These are phyloP conservation scores for Metschnikowia rubicola DNA, from an alignment of 805 yeast genomes.

Conservation along the genomic window DNA sequence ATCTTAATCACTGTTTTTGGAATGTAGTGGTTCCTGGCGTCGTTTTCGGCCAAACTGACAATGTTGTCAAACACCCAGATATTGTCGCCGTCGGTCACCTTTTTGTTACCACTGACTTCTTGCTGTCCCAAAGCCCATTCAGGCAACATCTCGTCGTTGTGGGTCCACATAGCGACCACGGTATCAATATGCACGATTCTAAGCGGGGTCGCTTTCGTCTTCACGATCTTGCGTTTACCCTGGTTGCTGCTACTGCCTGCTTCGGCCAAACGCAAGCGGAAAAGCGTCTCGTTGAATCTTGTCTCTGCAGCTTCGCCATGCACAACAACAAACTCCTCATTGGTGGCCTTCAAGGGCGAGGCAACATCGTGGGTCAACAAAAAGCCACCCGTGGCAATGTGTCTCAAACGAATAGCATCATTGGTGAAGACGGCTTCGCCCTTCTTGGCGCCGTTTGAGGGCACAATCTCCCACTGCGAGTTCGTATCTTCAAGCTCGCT, in stretches of 20 bases:
- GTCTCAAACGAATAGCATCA: constrained; percentile 75
- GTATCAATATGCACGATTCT: constrained; percentile 80
- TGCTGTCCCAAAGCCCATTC: constrained; percentile 93
- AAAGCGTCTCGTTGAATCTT: constrained; percentile 70
- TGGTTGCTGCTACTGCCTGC: constrained; percentile 40
- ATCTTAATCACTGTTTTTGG: constrained; percentile 61
- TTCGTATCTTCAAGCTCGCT: constrained; percentile 46
- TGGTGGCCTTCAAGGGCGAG: constrained; percentile 87
- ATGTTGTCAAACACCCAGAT: constrained; percentile 77
- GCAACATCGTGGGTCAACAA: constrained; percentile 93
- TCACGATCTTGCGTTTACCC: constrained; percentile 44
- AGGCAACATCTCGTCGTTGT: constrained; percentile 76
- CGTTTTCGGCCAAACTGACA: constrained; percentile 49
- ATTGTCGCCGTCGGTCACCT: constrained; percentile 61
- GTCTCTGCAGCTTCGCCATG: constrained; percentile 53
- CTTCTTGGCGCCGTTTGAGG: constrained; percentile 41
- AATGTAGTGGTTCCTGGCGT: constrained; percentile 56
- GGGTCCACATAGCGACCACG: constrained; percentile 92
- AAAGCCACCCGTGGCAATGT: constrained; percentile 73
- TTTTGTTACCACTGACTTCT: constrained; percentile 94
- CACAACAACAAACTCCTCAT: constrained; percentile 86
- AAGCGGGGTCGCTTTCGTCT: constrained; percentile 67
- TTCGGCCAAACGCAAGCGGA: constrained; percentile 58
- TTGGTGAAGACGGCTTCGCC: constrained; percentile 52
- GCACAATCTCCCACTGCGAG: constrained; percentile 85